Percentiles rank a stretch among this genome's conserved stretches.
Conservation (phyloP, 2,329 filamentous ascomycete species). For the Trichoderma arundinaceum region DNA sequence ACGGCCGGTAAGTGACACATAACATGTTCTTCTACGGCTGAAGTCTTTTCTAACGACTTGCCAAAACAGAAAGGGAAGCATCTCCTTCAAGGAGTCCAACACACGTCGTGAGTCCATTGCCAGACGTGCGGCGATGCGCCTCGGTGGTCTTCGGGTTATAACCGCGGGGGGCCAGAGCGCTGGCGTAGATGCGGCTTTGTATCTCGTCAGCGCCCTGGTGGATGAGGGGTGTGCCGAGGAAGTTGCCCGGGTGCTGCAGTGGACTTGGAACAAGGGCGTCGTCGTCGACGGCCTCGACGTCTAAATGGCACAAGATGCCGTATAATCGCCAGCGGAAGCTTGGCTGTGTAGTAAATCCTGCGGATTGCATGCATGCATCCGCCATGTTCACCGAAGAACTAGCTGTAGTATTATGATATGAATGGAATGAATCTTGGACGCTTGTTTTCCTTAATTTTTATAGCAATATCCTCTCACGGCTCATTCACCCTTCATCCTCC, state of each 20-base stretch:
- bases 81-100: constrained; percentile 78
- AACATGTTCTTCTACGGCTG: background rate
- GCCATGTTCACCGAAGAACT: constrained; percentile 23
- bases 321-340: constrained; percentile 31
- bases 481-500: too few relatives aligned
- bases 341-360: constrained; percentile 31
- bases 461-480: too few relatives aligned
- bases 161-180: constrained; percentile 79
- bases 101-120: constrained; percentile 79
- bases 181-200: constrained; percentile 82
- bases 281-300: constrained; percentile 86
- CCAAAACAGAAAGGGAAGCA: constrained; percentile 73
- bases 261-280: constrained; percentile 84
- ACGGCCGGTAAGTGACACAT: constrained; percentile 58
- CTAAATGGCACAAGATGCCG: constrained; percentile 49
- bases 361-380: constrained; percentile 15
- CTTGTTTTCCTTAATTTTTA: background rate
- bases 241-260: constrained; percentile 76
- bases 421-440: constrained; percentile 27
- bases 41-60: constrained; percentile 35
- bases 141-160: constrained; percentile 73
- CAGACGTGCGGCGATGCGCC: constrained; percentile 75
- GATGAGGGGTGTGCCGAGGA: constrained; percentile 77
- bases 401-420: constrained; percentile 31
- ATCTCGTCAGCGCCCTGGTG: constrained; percentile 83